These are phyloP conservation scores for Larix sibirica DNA, from an alignment of 83 land plant genomes.

Conservation along the genomic window DNA sequence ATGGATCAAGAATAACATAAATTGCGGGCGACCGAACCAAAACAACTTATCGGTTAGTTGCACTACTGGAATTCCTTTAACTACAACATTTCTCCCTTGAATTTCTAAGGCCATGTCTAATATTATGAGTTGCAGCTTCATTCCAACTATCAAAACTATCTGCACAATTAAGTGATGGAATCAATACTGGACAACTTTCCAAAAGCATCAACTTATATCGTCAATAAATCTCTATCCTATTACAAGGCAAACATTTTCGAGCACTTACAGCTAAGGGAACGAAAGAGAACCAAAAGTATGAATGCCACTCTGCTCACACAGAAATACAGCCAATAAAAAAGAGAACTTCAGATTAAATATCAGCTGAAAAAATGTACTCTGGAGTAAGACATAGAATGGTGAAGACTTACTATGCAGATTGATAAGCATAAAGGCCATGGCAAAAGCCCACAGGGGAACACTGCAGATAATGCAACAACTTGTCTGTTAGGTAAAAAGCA, in stretches of 20 bases:
- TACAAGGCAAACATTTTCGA: not conserved
- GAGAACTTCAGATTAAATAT: not conserved
- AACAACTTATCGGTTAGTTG: slow-evolving; percentile 54
- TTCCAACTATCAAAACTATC: slow-evolving; percentile 62
- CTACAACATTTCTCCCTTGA: slow-evolving; percentile 42
- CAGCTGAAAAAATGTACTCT: not conserved
- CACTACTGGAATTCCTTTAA: slow-evolving; percentile 52
- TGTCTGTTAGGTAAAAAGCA: not conserved
- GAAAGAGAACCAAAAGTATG: slow-evolving; percentile 53
- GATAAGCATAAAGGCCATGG: slow-evolving; percentile 43
- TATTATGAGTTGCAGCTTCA: slow-evolving; percentile 64
- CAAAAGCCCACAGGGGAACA: slow-evolving; percentile 53
- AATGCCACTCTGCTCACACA: slow-evolving; percentile 41
- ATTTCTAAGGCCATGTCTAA: slow-evolving; percentile 56
- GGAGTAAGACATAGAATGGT: not conserved
- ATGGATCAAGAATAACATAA: slow-evolving; percentile 56
- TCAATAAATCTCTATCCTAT: not conserved
- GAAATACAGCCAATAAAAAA: not conserved
- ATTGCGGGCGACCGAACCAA: slow-evolving; percentile 59
- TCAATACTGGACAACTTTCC: not conserved
- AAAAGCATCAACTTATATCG: not conserved
- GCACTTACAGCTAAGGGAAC: slow-evolving; percentile 59
- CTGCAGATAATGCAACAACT: slow-evolving; percentile 23
- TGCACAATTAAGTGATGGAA: slow-evolving; percentile 6
- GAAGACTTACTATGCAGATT: slow-evolving; percentile 54